Conservation (phyloP, 495 filamentous ascomycete genomes). For the Podospora pseudopauciseta region DNA sequence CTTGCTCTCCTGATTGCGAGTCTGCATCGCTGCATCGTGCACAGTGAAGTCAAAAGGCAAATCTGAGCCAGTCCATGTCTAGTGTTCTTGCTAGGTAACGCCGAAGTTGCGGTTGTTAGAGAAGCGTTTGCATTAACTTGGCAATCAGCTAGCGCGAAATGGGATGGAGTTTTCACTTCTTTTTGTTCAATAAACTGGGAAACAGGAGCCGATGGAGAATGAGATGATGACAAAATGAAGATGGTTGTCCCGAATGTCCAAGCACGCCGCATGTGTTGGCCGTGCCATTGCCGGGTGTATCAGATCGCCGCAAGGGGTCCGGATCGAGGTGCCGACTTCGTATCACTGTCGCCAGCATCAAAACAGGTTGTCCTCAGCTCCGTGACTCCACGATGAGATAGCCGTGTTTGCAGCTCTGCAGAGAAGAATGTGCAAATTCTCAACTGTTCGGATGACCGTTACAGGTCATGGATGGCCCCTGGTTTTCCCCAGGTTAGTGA, state of each 20-base stretch:
- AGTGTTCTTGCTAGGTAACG: neutral
- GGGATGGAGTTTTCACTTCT: too few relatives aligned
- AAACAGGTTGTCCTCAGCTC: too few relatives aligned
- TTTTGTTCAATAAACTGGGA: too few relatives aligned
- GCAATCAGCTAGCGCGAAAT: neutral
- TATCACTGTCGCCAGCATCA: too few relatives aligned
- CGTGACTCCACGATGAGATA: too few relatives aligned
- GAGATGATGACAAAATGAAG: too few relatives aligned
- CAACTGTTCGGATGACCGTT: slow-evolving; percentile 1
- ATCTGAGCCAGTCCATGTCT: slow-evolving; percentile 38
- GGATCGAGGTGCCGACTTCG: neutral
- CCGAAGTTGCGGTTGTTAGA: slow-evolving; percentile 1
- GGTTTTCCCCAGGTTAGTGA: slow-evolving; percentile 11
- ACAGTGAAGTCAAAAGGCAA: slow-evolving; percentile 49
- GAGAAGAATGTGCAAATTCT: slow-evolving; percentile 2
- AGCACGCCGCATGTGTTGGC: neutral
- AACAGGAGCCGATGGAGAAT: too few relatives aligned
- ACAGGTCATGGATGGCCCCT: slow-evolving; percentile 16
- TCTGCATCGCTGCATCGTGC: slow-evolving; percentile 21
- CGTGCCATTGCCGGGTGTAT: slow-evolving; percentile 1
- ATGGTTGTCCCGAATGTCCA: too few relatives aligned
- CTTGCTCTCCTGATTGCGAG: slow-evolving; percentile 19
- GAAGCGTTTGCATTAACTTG: neutral
- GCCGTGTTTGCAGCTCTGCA: too few relatives aligned
- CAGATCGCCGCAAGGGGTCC: neutral